phyloP scores from a whole-genome alignment of 331 rosid genomes.

The Acacia concinna region DNA sequence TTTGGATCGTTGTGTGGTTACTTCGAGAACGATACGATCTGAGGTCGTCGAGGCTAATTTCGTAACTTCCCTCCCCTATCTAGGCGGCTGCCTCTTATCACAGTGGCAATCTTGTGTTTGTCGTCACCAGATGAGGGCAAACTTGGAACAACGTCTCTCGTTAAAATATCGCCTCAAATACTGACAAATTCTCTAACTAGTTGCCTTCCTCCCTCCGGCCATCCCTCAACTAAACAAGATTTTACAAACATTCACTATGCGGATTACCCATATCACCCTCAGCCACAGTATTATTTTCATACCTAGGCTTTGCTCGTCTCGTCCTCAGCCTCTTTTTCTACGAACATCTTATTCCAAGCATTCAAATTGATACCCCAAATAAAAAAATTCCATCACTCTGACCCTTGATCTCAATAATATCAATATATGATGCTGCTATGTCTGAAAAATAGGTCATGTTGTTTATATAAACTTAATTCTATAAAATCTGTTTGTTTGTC shows the following conservation, averaged over 20 bases:
- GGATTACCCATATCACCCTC: neutral
- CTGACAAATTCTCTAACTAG: constrained; percentile 37
- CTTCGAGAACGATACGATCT: constrained; percentile 29
- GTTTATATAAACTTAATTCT: neutral
- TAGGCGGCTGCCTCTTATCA: neutral
- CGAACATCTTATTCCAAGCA: neutral
- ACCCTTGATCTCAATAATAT: neutral
- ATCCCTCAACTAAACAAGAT: neutral
- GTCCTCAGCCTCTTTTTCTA: neutral
- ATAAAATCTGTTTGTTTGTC: too few relatives aligned
- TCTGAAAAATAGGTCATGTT: neutral
- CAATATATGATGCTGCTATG: neutral
- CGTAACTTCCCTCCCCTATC: neutral
- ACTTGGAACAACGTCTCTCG: constrained; percentile 7
- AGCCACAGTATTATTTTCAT: neutral
- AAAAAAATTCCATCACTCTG: neutral
- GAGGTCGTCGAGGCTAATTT: constrained; percentile 16
- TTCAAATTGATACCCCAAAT: neutral
- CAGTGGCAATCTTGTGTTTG: constrained; percentile 30
- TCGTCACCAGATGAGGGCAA: neutral
- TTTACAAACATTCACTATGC: too few relatives aligned
- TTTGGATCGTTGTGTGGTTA: constrained; percentile 35
- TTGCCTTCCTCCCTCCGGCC: constrained; percentile 31
- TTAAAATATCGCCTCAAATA: constrained; percentile 26
- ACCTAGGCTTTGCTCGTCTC: neutral